These are phyloP conservation scores for Elaphomyces granulatus DNA, from an alignment of 495 filamentous ascomycete species.

Conservation along the genomic window DNA sequence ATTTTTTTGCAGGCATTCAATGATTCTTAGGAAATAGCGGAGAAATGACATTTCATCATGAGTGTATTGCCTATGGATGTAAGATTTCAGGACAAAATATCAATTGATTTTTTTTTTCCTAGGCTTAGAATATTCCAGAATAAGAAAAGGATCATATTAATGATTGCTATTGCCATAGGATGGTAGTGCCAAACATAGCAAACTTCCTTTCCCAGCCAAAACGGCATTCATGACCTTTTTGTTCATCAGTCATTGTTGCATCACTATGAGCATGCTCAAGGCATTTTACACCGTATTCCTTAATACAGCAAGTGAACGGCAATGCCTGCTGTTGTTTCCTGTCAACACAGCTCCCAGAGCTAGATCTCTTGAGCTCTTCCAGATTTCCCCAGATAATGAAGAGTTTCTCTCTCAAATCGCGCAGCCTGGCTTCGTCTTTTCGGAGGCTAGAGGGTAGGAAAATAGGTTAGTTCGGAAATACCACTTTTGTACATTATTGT, in stretches of 20 bases:
- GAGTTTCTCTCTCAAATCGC: constrained; percentile 49
- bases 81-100: too few relatives aligned
- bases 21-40: too few relatives aligned
- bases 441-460: constrained; percentile 35
- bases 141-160: too few relatives aligned
- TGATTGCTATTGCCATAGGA: constrained; percentile 18
- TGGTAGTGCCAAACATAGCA: constrained; percentile 34
- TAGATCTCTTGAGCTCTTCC: constrained; percentile 44
- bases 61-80: too few relatives aligned
- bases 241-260: too few relatives aligned
- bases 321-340: constrained; percentile 8
- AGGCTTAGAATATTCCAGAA: too few relatives aligned
- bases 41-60: too few relatives aligned
- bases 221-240: constrained; percentile 12
- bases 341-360: constrained; percentile 5
- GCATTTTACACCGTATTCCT: constrained; percentile 39
- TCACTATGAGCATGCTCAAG: constrained; percentile 12
- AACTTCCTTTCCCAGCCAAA: constrained; percentile 39
- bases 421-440: constrained; percentile 28
- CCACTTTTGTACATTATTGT: background rate
- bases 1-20: too few relatives aligned
- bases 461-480: background rate
- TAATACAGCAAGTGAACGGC: constrained; percentile 31
- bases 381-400: constrained; percentile 79
- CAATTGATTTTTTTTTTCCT: too few relatives aligned